Conservation (phyloP, 495 filamentous ascomycete species). For the Clavariopsis aquatica region DNA sequence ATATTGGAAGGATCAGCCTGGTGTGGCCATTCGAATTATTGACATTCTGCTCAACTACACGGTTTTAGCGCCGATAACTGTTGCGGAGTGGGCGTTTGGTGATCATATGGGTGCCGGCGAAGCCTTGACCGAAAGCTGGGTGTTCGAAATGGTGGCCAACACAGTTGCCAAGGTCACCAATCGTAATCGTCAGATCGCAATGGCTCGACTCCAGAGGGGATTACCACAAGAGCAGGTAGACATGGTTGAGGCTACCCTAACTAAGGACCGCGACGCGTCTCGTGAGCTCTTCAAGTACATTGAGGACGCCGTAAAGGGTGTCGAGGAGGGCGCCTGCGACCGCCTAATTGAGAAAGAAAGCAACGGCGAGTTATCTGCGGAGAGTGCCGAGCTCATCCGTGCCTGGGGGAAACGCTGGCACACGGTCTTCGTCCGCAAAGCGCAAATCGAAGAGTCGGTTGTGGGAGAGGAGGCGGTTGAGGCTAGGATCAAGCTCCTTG, state of each 20-base stretch:
- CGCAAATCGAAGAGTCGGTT: slow-evolving; percentile 77
- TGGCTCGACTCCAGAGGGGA: slow-evolving; percentile 55
- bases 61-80: slow-evolving; percentile 77
- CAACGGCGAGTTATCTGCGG: slow-evolving; percentile 53
- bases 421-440: slow-evolving; percentile 77
- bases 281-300: slow-evolving; percentile 75
- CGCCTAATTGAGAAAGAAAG: slow-evolving; percentile 60
- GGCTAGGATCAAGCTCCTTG: slow-evolving; percentile 33
- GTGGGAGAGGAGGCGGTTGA: slow-evolving; percentile 44
- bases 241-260: slow-evolving; percentile 64
- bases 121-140: slow-evolving; percentile 67
- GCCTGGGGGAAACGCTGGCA: slow-evolving; percentile 86
- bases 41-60: slow-evolving; percentile 98
- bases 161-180: slow-evolving; percentile 92
- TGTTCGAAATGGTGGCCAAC: slow-evolving; percentile 85
- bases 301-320: slow-evolving; percentile 72
- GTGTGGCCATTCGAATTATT: slow-evolving; percentile 87
- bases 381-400: slow-evolving; percentile 63
- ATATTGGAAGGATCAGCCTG: slow-evolving; percentile 92
- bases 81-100: slow-evolving; percentile 84
- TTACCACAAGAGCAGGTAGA: slow-evolving; percentile 62
- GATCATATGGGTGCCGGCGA: slow-evolving; percentile 64
- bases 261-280: slow-evolving; percentile 69
- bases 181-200: slow-evolving; percentile 80
- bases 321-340: slow-evolving; percentile 74